Percentiles rank a stretch among this genome's conserved stretches.
Conservation (phyloP, 2,329 filamentous ascomycete species). For the Cytospora piceicola region DNA sequence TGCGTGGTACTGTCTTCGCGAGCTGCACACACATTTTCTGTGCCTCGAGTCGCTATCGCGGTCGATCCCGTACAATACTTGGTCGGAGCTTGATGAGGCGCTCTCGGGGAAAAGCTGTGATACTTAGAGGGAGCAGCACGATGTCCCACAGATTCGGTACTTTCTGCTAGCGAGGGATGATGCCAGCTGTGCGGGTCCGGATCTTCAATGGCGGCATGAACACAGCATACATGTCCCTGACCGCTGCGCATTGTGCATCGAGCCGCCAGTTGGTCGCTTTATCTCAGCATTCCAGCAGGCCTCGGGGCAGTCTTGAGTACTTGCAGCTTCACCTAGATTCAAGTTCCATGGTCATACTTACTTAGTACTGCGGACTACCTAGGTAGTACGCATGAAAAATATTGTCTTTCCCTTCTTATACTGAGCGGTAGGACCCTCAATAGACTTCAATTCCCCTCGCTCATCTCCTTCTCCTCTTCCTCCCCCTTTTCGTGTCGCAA, state of each 20-base stretch:
- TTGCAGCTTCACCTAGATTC: conserved; percentile 7
- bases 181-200: conserved; percentile 11
- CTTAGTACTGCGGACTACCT: not conserved
- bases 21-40: not conserved
- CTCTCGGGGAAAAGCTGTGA: not conserved
- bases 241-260: conserved; percentile 6
- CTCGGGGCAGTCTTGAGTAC: conserved; percentile 13
- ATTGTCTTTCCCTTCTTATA: not conserved
- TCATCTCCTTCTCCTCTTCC: not conserved
- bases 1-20: not conserved
- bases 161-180: not conserved
- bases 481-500: conserved; percentile 6
- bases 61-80: not conserved
- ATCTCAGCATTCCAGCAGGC: conserved; percentile 13
- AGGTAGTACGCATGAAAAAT: not conserved
- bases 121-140: not conserved
- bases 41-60: not conserved
- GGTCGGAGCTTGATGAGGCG: not conserved
- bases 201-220: conserved; percentile 9
- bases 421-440: not conserved
- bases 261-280: conserved; percentile 18
- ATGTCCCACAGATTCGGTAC: not conserved
- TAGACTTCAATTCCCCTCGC: conserved; percentile 4
- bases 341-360: not conserved
- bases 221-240: conserved; percentile 16